A percentile compares a stretch with the other conserved stretches of the same genome.
Evolutionary conservation across 495 filamentous ascomycete genomes (phyloP).

Genomic region (Podospora pseudopauciseta): DNA sequence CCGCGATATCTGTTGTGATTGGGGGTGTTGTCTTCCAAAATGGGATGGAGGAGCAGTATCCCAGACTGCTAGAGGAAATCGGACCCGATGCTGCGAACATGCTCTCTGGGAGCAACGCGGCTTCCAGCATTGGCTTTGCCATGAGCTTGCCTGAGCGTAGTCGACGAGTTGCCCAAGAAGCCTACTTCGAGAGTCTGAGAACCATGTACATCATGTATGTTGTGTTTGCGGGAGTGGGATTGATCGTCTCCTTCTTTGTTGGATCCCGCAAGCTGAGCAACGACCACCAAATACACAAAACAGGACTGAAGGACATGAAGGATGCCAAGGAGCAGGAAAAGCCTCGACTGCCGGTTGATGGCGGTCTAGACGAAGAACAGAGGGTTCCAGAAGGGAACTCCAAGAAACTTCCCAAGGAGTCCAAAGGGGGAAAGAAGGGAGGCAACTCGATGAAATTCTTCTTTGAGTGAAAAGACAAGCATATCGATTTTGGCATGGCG

Average conservation of each 20-base stretch:
- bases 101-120: conserved; percentile 52
- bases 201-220: conserved; percentile 70
- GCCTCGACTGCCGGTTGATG: not conserved
- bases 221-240: conserved; percentile 49
- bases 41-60: conserved; percentile 46
- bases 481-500: not conserved
- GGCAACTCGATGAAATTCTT: conserved; percentile 9
- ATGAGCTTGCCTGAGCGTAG: conserved; percentile 45
- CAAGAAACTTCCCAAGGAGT: not conserved
- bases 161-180: conserved; percentile 46
- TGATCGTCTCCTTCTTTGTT: conserved; percentile 55
- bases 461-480: conserved; percentile 11
- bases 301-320: conserved; percentile 52
- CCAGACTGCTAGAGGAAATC: conserved; percentile 35
- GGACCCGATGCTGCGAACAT: conserved; percentile 41
- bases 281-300: conserved; percentile 58
- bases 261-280: conserved; percentile 54
- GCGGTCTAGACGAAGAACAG: not conserved
- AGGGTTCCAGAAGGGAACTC: conserved; percentile 9
- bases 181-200: conserved; percentile 55
- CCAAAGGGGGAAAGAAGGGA: not conserved
- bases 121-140: conserved; percentile 56
- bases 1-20: conserved; percentile 68
- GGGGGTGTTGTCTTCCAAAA: conserved; percentile 81
- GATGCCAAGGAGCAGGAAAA: conserved; percentile 22